Evolutionary conservation across 2,329 filamentous ascomycete species (phyloP), one percentile per base, ranked within the genome.

Genomic region (Penicillium rolfsii): DNA sequence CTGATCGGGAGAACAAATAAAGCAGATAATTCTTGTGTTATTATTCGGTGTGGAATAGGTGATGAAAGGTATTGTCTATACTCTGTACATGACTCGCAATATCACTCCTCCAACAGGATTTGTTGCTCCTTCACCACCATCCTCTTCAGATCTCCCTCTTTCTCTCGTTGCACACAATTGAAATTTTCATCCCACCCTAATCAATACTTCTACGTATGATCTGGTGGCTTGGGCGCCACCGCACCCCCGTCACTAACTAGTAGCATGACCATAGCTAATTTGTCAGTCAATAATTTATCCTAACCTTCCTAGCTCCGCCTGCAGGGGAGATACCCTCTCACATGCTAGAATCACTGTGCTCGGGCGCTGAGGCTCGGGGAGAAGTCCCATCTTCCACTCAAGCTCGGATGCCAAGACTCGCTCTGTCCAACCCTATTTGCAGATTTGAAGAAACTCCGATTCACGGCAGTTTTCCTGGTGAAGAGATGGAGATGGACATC

Each of bases 381-480:
- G 40, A 19, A 41, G 3, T 3, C n/a, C n/a, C n/a, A 41, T 4
- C n/a, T 19, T 8, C 22, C 7, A 14, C 24, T 12, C 26, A 19
- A 48, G 45, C 26, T 30, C 16, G 28, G 24, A 22, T 50, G 60
- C 60, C 57, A 62, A 60, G 56, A 30, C 30, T 30, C 16, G 19
- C 24, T 26, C 22, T 12, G 26, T 49, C 52, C 57, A 48, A 48
- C 24, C 35, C 53, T 50, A 55, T 59, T 59, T 59, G 60, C 50
- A 26, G 43, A 48, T n/a, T 7, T 7, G 24, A 12, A 3, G 11
- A 14, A 11, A 26, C 9, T 30, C 55, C 56, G 56, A 53, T 28
- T 36, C 38, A 43, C 53, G 57, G 57, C 28, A 59, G 8, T 11
- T 11, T 45, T 11, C 49, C 56, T 52, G 52, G 56, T 55, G 56